These are phyloP conservation scores for Pistacia integerrima DNA, from an alignment of 345 rosid genomes.

Conservation along the genomic window DNA sequence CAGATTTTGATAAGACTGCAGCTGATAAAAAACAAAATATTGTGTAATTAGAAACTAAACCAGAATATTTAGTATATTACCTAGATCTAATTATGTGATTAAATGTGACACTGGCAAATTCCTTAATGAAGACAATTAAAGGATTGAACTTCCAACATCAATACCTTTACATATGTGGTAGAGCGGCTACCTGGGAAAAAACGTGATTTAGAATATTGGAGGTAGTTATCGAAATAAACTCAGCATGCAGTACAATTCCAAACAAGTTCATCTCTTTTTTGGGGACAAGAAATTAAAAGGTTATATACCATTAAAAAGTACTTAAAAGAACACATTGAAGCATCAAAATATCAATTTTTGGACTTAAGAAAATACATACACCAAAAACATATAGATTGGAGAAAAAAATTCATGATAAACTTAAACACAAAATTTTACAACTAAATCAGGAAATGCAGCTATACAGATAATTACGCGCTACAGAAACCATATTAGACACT, in stretches of 20 bases:
- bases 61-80: neutral
- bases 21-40: neutral
- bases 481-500: no score
- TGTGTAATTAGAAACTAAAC: neutral
- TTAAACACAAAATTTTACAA: no score
- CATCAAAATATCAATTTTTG: no score
- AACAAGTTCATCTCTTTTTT: neutral
- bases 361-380: no score
- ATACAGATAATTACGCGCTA: no score
- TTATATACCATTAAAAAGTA: no score
- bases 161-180: neutral
- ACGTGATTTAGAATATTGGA: no score
- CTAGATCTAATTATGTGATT: neutral
- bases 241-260: neutral
- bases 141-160: neutral
- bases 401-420: no score
- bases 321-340: no score
- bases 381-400: no score
- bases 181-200: neutral
- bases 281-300: neutral
- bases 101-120: neutral
- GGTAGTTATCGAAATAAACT: neutral
- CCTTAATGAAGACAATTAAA: neutral
- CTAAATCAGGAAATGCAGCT: no score
- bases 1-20: neutral